Evolutionary conservation across 2,329 filamentous ascomycete species (phyloP), one percentile per base, ranked within the genome.

Genomic region (Colletotrichum sp.): DNA sequence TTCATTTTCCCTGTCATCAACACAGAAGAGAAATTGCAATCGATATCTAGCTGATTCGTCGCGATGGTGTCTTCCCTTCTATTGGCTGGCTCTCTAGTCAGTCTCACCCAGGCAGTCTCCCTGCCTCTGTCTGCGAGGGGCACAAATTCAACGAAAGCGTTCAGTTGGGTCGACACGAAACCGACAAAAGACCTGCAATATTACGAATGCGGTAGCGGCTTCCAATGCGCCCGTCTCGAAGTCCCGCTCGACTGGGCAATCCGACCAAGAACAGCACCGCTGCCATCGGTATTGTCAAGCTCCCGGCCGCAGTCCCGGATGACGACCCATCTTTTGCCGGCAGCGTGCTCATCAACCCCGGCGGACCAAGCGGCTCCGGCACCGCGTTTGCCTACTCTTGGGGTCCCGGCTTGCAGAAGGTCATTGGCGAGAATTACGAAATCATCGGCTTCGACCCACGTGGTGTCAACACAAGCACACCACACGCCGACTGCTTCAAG

Each of bases 181-280:
- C 84, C 87, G 2, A 82, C 81, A 4, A 62, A 76, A 21, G 78
- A 84, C 39, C 80, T 89, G 34, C 77, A 81, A 7, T 88, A 85
- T 71, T 82, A 85, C 49, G 77, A 79, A 9, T 89, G 87, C 80
- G 87, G 86, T 79, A 79, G 78, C 9, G 79, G 66, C 6, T 82
- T 82, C 72, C 80, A 83, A 39, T 89, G 87, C 72, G 86, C 87
- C 2, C 83, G 85, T 12, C 85, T 89, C 21, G 55, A 80, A 4
- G 83, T 88, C 8, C 87, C 87, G 1, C 83, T 88, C 28, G 83
- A 89, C 80, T 89, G 85, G 85, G 81, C 79, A 6, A 84, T 5
- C 55, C 67, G 6, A 49, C 34, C 18, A 69, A 49, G 8, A 69
- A 69, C 10, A n/a, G 9, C 13, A 66, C 78, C 3, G 82, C 83